Percentiles rank a stretch among this genome's conserved stretches.
Conservation (phyloP, 2,329 filamentous ascomycete species). For the Dryadomyces quercivorus region DNA sequence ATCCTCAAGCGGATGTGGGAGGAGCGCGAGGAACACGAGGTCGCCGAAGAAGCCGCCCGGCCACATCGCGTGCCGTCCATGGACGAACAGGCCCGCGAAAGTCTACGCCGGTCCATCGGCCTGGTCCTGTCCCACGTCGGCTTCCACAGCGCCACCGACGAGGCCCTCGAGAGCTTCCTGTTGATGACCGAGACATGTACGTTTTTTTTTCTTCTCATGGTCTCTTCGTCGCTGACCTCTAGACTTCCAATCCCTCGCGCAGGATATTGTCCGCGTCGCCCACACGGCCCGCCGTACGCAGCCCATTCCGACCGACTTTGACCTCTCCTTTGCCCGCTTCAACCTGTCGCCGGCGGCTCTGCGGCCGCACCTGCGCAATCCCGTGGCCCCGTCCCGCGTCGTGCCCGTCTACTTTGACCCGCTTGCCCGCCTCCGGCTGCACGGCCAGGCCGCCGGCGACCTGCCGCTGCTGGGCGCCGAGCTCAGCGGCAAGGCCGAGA, state of each 20-base stretch:
- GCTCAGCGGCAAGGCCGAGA: conserved; percentile 46
- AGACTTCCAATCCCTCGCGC: conserved; percentile 39
- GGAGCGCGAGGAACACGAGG: conserved; percentile 4
- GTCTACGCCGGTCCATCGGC: conserved; percentile 42
- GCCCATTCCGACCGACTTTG: conserved; percentile 45
- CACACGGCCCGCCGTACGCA: conserved; percentile 37
- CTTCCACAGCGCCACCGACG: conserved; percentile 39
- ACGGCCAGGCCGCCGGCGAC: conserved; percentile 16
- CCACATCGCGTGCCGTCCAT: conserved; percentile 5
- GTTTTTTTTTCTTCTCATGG: conserved; percentile 16
- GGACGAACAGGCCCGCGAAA: conserved; percentile 24
- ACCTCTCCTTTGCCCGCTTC: conserved; percentile 36
- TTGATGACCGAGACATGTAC: conserved; percentile 44
- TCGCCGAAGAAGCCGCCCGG: not conserved
- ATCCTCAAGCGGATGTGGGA: conserved; percentile 9
- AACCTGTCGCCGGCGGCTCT: conserved; percentile 39
- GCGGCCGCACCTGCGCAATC: conserved; percentile 43
- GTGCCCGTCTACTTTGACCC: conserved; percentile 26
- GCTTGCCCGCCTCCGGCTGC: conserved; percentile 5
- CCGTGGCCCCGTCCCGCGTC: conserved; percentile 29
- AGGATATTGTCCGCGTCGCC: conserved; percentile 33
- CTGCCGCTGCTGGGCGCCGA: conserved; percentile 38
- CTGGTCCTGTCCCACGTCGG: conserved; percentile 45
- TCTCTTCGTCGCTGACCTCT: not conserved
- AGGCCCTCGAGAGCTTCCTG: conserved; percentile 48